These are phyloP conservation scores for Schwanniomyces pseudopolymorphus DNA, from an alignment of 805 yeast genomes.

Conservation along the genomic window DNA sequence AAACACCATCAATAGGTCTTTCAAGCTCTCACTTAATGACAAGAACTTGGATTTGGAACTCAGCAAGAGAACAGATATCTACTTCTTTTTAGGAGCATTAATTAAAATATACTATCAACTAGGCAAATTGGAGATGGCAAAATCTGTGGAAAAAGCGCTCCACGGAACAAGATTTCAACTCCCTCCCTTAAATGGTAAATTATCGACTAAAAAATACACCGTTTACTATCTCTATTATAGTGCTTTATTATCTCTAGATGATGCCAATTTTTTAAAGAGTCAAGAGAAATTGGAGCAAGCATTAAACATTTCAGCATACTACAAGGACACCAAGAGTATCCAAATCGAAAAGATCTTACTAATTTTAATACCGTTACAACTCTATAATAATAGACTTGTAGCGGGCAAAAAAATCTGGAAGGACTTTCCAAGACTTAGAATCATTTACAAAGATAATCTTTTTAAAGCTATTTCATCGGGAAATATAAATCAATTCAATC, in stretches of 20 bases:
- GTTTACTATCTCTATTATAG: constrained; percentile 67
- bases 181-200: constrained; percentile 49
- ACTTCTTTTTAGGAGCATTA: constrained; percentile 67
- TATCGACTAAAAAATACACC: constrained; percentile 39
- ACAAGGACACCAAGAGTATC: constrained; percentile 19
- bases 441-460: constrained; percentile 46
- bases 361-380: constrained; percentile 62
- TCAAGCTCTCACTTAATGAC: constrained; percentile 78
- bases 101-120: constrained; percentile 68
- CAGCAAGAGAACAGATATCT: constrained; percentile 64
- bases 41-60: constrained; percentile 49
- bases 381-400: constrained; percentile 46
- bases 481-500: constrained; percentile 52
- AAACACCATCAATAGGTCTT: constrained; percentile 65
- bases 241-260: constrained; percentile 66
- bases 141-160: constrained; percentile 69
- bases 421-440: constrained; percentile 39
- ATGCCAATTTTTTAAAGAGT: constrained; percentile 55
- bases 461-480: constrained; percentile 54
- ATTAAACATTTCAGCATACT: constrained; percentile 29
- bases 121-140: constrained; percentile 68
- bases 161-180: constrained; percentile 51
- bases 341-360: constrained; percentile 51
- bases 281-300: constrained; percentile 55
- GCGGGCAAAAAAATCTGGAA: constrained; percentile 46